phyloP scores from a whole-genome alignment of 176 grass and related monocot genomes.

The Musa beccarii region DNA sequence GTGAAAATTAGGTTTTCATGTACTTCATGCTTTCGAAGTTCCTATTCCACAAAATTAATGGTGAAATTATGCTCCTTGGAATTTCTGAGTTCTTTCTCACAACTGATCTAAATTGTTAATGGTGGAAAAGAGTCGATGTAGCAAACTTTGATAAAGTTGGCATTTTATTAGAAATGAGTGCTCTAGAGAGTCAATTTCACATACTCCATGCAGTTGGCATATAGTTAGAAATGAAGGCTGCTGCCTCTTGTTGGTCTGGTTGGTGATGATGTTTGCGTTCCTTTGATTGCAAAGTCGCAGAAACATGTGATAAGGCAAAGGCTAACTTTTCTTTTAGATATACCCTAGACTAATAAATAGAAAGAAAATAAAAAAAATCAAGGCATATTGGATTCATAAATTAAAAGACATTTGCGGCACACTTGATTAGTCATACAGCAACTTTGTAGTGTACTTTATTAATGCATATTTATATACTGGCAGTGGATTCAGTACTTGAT shows the following conservation, averaged over 20 bases:
- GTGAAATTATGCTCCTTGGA: background rate
- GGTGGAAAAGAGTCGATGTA: background rate
- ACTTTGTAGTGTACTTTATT: no score
- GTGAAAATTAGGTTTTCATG: no score
- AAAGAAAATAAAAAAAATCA: no score
- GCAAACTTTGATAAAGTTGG: background rate
- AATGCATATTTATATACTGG: background rate
- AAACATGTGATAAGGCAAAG: background rate
- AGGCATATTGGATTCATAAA: no score
- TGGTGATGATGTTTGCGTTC: background rate
- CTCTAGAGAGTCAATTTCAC: background rate
- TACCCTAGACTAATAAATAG: no score
- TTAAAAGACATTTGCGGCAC: no score
- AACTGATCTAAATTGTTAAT: background rate
- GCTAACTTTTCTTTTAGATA: no score
- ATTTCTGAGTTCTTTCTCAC: background rate
- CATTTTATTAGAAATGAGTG: background rate
- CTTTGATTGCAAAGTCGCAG: background rate
- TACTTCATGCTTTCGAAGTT: no score
- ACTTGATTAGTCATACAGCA: no score
- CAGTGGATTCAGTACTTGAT: background rate
- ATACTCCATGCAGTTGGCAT: background rate
- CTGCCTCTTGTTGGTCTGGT: background rate
- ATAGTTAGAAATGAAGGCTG: background rate
- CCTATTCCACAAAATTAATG: background rate